Evolutionary conservation across 768 basidiomycete genomes (phyloP).

Genomic region (Tricholoma terreum): DNA sequence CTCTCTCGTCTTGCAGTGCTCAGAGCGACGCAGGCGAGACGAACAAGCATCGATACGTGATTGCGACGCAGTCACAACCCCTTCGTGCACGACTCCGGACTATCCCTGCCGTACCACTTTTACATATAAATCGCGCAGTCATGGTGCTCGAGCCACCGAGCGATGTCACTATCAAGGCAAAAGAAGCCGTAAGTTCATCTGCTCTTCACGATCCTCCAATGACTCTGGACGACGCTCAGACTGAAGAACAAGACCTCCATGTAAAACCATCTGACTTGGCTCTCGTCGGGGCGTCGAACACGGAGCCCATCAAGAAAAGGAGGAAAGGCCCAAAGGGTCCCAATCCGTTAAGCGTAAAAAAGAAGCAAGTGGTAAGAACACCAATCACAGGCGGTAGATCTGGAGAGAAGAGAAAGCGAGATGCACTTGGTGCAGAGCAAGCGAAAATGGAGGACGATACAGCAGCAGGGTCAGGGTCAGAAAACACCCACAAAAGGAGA

Average conservation of each 20-base stretch:
- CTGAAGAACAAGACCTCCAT: conserved; percentile 59
- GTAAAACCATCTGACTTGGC: conserved; percentile 48
- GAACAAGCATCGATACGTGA: conserved; percentile 91
- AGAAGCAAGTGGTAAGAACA: conserved; percentile 52
- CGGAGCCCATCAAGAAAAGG: conserved; percentile 46
- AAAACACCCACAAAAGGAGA: conserved; percentile 21
- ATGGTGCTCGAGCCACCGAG: conserved; percentile 92
- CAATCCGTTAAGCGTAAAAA: conserved; percentile 91
- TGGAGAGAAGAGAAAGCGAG: conserved; percentile 23
- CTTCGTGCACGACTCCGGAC: conserved; percentile 67
- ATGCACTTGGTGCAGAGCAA: not conserved
- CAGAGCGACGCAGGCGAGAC: conserved; percentile 49
- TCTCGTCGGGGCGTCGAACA: conserved; percentile 34
- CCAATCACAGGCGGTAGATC: conserved; percentile 22
- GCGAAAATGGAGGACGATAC: not conserved
- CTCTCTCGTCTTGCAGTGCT: not conserved
- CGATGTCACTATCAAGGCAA: conserved; percentile 67
- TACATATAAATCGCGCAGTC: conserved; percentile 90
- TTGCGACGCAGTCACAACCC: conserved; percentile 78
- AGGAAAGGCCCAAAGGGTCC: conserved; percentile 80
- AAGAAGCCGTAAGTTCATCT: conserved; percentile 48
- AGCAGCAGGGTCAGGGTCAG: not conserved
- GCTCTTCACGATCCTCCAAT: not conserved
- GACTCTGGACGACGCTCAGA: conserved; percentile 34
- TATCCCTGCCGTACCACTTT: conserved; percentile 82